A percentile compares a stretch with the other conserved stretches of the same genome.
Conservation (phyloP, 169 alveolate genomes). For the Plasmodium berghei region DNA sequence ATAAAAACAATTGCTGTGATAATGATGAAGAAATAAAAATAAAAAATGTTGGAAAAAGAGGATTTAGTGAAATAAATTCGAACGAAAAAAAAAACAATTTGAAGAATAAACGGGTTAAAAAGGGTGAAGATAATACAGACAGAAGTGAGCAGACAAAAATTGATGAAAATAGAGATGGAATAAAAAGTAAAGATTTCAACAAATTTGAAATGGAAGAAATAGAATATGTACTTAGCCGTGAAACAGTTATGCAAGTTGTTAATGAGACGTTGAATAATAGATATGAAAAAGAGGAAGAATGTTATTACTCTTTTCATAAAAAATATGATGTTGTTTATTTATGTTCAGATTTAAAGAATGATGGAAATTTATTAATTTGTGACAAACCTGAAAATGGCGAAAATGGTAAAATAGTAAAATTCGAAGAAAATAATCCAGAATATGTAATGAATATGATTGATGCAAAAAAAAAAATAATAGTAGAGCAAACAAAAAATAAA, state of each 20-base stretch:
- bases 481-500: not conserved
- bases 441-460: not conserved
- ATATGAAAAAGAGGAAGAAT: constrained; percentile 34
- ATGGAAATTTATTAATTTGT: no score
- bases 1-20: constrained; percentile 8
- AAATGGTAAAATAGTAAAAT: not conserved
- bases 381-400: not conserved
- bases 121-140: not conserved
- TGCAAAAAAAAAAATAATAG: not conserved
- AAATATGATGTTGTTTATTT: constrained; percentile 62
- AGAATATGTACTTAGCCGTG: constrained; percentile 53
- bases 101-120: constrained; percentile 2
- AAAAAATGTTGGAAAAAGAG: not conserved
- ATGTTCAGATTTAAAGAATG: constrained; percentile 29
- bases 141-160: not conserved
- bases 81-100: not conserved
- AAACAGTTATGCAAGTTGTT: constrained; percentile 29
- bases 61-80: no score
- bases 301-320: constrained; percentile 52
- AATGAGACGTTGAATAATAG: constrained; percentile 22
- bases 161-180: not conserved
- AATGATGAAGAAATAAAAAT: not conserved
- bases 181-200: not conserved
- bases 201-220: not conserved
- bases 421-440: not conserved